Conservation (phyloP, 306 rosid genomes). For the Rosa persica region DNA sequence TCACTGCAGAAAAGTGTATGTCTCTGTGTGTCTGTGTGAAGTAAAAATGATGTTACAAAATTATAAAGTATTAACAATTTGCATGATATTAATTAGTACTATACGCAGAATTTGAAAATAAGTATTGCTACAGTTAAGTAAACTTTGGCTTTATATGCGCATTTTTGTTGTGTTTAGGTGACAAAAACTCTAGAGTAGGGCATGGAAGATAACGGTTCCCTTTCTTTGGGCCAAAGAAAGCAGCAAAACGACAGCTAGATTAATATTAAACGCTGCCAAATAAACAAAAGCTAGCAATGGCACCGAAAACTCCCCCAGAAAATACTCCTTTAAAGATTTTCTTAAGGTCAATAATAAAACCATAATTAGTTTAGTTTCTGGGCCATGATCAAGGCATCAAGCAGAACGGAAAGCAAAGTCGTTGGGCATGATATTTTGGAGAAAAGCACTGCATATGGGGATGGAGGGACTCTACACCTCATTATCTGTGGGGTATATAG, state of each 20-base stretch:
- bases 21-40: background rate
- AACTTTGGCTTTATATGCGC: conserved; percentile 7
- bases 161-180: background rate
- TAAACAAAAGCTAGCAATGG: background rate
- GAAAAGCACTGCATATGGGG: conserved; percentile 17
- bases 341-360: background rate
- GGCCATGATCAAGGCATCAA: background rate
- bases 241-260: conserved; percentile 31
- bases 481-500: conserved; percentile 10
- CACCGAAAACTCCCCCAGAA: background rate
- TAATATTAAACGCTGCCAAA: conserved; percentile 16
- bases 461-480: conserved; percentile 26
- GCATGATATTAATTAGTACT: background rate
- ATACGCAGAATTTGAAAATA: background rate
- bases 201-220: conserved; percentile 1
- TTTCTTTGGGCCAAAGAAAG: conserved; percentile 39
- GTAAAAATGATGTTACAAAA: background rate
- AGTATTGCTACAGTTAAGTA: background rate
- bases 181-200: background rate
- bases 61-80: background rate
- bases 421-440: conserved; percentile 26
- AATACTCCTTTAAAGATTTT: background rate
- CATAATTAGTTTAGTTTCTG: background rate
- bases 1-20: background rate
- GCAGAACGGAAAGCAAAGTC: conserved; percentile 19